These are phyloP conservation scores for Lippia alba DNA, from an alignment of 305 asterid genomes.

Conservation along the genomic window DNA sequence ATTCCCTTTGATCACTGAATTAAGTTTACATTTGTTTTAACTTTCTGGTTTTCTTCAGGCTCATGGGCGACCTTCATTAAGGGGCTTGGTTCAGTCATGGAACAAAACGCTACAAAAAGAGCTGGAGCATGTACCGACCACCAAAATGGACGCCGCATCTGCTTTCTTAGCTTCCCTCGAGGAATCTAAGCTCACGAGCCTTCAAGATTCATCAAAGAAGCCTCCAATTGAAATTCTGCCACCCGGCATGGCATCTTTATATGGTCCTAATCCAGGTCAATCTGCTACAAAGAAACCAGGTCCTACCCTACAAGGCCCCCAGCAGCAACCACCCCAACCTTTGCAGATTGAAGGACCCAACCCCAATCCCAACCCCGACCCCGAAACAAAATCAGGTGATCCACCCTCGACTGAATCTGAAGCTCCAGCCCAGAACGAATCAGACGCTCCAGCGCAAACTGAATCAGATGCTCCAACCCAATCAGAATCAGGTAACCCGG, in stretches of 20 bases:
- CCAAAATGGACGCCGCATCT: conserved; percentile 89
- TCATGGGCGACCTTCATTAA: conserved; percentile 86
- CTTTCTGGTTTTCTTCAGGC: conserved; percentile 56
- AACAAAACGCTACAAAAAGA: conserved; percentile 85
- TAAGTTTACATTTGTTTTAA: conserved; percentile 21
- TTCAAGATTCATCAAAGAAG: conserved; percentile 85
- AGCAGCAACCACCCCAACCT: conserved; percentile 69
- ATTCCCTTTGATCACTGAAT: neutral
- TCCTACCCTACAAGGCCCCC: conserved; percentile 54
- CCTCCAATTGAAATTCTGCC: conserved; percentile 84
- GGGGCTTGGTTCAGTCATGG: conserved; percentile 94
- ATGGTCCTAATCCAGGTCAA: conserved; percentile 88
- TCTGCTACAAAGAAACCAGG: conserved; percentile 57
- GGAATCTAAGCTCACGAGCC: conserved; percentile 87
- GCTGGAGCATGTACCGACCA: conserved; percentile 69
- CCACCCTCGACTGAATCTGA: conserved; percentile 43
- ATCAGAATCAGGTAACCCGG: conserved; percentile 42
- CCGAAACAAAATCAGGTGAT: conserved; percentile 45
- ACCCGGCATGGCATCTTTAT: conserved; percentile 90
- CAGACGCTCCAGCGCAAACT: conserved; percentile 35
- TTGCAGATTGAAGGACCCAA: conserved; percentile 70
- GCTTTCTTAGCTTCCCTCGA: conserved; percentile 96
- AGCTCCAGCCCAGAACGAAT: conserved; percentile 30
- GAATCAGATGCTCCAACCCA: conserved; percentile 40
- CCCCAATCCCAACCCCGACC: conserved; percentile 43